Evolutionary conservation across 805 yeast species (phyloP), one percentile per base, ranked within the genome.

Genomic region (Clavispora carvajalis): DNA sequence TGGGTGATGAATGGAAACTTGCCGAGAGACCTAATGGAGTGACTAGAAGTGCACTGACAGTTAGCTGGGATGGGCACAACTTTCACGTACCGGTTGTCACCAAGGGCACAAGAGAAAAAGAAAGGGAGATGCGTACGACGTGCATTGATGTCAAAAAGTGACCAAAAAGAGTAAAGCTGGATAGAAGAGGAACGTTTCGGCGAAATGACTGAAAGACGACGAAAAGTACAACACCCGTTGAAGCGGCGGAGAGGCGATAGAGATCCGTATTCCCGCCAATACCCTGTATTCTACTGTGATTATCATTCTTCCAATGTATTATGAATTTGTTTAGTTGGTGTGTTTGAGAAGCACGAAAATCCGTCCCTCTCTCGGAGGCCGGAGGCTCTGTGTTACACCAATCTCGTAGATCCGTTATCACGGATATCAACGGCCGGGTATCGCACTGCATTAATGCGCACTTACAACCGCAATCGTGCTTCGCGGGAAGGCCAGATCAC

Each of bases 1-100:
- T 69, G 74, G 74, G 66, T 69, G 5, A 69, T 69, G 74, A 69
- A 69, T 47, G 74, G 74, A 7, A 65, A 69, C 41, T 53, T 69
- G 9, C 74, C 74, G 3, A 43, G 46, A 6, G 71, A 66, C 42
- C 48, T 65, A 38, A 34, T 38, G 28, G 47, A 45, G 34, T 47
- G 24, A 36, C 36, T 28, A 28, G 19, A 26, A 8, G 29, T 17
- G 3, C 9, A 30, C 8, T 30, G 13, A 30, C 9, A n/a, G n/a
- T n/a, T n/a, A n/a, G n/a, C n/a, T n/a, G n/a, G n/a, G n/a, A n/a
- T n/a, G n/a, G n/a, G n/a, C n/a, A n/a, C n/a, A n/a, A n/a, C n/a
- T n/a, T n/a, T n/a, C n/a, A n/a, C n/a, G n/a, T n/a, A n/a, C n/a
- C n/a, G n/a, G n/a, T n/a, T n/a, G n/a, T n/a, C n/a, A n/a, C n/a